These are phyloP conservation scores for Penicillium salamii DNA, from an alignment of 495 filamentous ascomycete genomes.

Conservation along the genomic window DNA sequence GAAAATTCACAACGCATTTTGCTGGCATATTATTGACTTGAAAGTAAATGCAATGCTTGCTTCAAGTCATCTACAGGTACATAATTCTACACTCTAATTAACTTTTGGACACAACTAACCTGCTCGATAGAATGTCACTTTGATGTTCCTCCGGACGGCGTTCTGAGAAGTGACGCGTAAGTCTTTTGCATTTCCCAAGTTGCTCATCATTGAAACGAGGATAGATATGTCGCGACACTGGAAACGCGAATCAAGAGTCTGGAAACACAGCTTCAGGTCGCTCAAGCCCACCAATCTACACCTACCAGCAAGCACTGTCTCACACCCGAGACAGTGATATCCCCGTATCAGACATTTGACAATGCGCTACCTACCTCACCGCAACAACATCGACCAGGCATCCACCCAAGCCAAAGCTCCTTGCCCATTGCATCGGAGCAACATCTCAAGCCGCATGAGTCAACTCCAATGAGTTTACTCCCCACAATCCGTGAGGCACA, in stretches of 20 bases:
- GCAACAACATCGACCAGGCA: background rate
- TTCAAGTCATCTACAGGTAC: constrained; percentile 5
- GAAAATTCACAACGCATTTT: too few relatives aligned
- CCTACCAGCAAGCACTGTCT: background rate
- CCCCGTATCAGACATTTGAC: background rate
- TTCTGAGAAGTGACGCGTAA: constrained; percentile 8
- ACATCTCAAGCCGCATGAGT: background rate
- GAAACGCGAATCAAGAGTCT: constrained; percentile 6
- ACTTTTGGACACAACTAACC: background rate
- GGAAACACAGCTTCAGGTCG: constrained; percentile 3
- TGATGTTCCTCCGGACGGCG: constrained; percentile 12
- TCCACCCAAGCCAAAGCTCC: background rate
- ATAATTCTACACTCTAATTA: background rate
- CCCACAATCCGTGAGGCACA: too few relatives aligned
- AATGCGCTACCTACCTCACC: background rate
- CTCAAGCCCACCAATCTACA: background rate
- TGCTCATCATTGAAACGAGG: background rate
- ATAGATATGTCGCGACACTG: constrained; percentile 12
- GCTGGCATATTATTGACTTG: too few relatives aligned
- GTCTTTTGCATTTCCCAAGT: background rate
- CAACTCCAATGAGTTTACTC: too few relatives aligned
- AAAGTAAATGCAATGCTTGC: constrained; percentile 10
- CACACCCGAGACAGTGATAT: background rate
- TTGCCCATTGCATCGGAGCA: too few relatives aligned
- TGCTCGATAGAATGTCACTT: constrained; percentile 6